Base-by-base conservation (phyloP, 306 rosid genomes). In the Begonia masoniana region DNA sequence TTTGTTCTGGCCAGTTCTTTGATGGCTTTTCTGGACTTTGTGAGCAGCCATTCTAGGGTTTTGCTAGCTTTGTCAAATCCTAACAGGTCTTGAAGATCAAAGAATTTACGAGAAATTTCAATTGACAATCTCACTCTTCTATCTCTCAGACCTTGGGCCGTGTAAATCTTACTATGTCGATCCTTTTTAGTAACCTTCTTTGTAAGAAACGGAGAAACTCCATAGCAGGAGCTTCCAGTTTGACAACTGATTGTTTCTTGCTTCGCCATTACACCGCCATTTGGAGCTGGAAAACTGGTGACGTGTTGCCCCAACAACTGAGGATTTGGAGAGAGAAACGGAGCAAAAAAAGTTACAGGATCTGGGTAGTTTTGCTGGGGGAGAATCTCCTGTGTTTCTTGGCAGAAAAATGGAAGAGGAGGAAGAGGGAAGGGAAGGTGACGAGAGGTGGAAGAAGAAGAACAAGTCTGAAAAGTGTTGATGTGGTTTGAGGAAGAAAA, bases 41-140 rank as follows among this genome's bases (percentile, higher is more conserved):
- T 61, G 65, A 91, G 77, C 51, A 91, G 83, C 97, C 97, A 91
- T n/a, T 91, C 96, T 3, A 91, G 82, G 64, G 97, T 91, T 56
- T 74, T 79, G 62, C 97, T 91, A 10, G 97, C 96, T 62, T 79
- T 91, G 76, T 91, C 96, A 50, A 81, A 81, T 80, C 97, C 97
- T 82, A 91, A 59, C 88, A 75, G 70, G 73, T 91, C 97, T 61
- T 91, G 97, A 47, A 91, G 96, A 78, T 91, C 96, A 35, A 91
- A 91, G 86, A 91, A 91, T 76, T 86, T 78, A 2, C 97, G 58
- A 14, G 97, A 84, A 3, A 86, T 82, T 43, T 75, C 89, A 39
- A 91, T 79, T 53, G 96, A 91, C 13, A 91, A 56, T 50, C 97
- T 81, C 7, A 91, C 97, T 69, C 97, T 70, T 7, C 97, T 61